Percentiles rank a stretch among this genome's conserved stretches.
Conservation (phyloP, 306 rosid genomes). For the Dicorynia guianensis region DNA sequence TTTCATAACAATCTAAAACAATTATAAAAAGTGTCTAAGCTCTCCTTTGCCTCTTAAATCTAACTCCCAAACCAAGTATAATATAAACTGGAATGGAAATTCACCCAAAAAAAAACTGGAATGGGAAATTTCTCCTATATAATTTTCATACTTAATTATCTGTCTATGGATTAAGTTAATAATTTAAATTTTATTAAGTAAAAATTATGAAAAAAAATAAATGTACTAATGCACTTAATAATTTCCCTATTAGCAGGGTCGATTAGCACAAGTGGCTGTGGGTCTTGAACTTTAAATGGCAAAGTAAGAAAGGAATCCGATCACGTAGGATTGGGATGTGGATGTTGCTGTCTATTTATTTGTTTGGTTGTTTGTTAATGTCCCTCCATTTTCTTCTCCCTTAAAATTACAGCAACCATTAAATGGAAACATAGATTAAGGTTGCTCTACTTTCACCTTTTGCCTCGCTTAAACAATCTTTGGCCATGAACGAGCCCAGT, state of each 20-base stretch:
- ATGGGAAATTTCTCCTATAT: too few species aligned
- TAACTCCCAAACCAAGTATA: too few species aligned
- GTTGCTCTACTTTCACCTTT: constrained; percentile 3
- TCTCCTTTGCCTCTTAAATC: too few species aligned
- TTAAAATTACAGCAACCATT: constrained; percentile 1
- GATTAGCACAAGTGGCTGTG: background rate
- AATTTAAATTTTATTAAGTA: too few species aligned
- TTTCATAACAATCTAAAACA: too few species aligned
- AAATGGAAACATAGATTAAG: background rate
- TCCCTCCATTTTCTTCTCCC: constrained; percentile 2
- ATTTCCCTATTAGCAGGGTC: background rate
- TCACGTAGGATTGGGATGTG: background rate
- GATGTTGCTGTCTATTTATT: background rate
- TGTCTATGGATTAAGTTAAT: too few species aligned
- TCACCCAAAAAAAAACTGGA: too few species aligned
- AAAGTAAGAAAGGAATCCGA: constrained; percentile 14
- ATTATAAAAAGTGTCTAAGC: too few species aligned
- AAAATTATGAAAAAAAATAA: too few species aligned
- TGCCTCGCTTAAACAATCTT: constrained; percentile 5
- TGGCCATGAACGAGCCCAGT: constrained; percentile 16
- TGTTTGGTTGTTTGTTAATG: background rate
- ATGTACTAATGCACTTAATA: too few species aligned
- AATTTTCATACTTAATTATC: too few species aligned
- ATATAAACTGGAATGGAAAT: too few species aligned
- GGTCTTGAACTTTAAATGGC: background rate